Percentiles rank a stretch among this genome's conserved stretches.
These are phyloP conservation scores for Botryobasidium botryosum DNA, from an alignment of 768 basidiomycete genomes.

Conservation along the genomic window DNA sequence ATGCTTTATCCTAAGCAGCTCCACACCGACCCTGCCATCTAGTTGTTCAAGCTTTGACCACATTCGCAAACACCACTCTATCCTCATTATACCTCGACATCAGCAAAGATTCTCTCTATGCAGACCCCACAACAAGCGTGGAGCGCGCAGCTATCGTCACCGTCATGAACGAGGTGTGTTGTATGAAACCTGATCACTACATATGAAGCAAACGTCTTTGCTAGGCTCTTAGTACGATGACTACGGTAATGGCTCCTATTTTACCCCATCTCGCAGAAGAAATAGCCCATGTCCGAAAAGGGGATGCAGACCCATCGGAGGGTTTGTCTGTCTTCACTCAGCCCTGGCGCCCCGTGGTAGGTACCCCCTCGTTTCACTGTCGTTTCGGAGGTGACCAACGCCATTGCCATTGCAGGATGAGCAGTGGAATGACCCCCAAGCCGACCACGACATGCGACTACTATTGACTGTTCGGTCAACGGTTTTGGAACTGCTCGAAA, in stretches of 20 bases:
- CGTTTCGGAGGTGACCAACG: constrained; percentile 4
- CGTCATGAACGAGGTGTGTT: constrained; percentile 49
- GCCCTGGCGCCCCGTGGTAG: constrained; percentile 53
- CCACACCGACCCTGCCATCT: constrained; percentile 9
- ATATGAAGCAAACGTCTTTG: neutral
- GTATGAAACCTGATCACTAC: neutral
- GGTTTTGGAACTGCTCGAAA: constrained; percentile 54
- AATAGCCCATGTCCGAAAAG: constrained; percentile 32
- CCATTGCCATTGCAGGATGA: constrained; percentile 27
- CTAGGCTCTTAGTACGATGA: constrained; percentile 51
- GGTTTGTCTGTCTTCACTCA: constrained; percentile 49
- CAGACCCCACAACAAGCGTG: constrained; percentile 32
- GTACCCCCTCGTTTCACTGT: constrained; percentile 14
- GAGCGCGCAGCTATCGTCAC: constrained; percentile 51
- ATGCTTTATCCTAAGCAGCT: neutral
- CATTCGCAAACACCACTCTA: constrained; percentile 68
- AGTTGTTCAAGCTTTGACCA: constrained; percentile 58
- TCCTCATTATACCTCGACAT: constrained; percentile 88
- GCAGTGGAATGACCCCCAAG: constrained; percentile 44
- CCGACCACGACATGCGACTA: constrained; percentile 42
- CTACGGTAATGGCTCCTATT: constrained; percentile 63
- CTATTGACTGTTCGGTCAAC: constrained; percentile 42
- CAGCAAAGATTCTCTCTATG: constrained; percentile 80
- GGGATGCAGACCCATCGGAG: constrained; percentile 15
- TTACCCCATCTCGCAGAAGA: constrained; percentile 87